Evolutionary conservation across 108 stramenopile genomes (phyloP), one percentile per base, ranked within the genome.

Genomic region (Aureococcus anophagefferens): DNA sequence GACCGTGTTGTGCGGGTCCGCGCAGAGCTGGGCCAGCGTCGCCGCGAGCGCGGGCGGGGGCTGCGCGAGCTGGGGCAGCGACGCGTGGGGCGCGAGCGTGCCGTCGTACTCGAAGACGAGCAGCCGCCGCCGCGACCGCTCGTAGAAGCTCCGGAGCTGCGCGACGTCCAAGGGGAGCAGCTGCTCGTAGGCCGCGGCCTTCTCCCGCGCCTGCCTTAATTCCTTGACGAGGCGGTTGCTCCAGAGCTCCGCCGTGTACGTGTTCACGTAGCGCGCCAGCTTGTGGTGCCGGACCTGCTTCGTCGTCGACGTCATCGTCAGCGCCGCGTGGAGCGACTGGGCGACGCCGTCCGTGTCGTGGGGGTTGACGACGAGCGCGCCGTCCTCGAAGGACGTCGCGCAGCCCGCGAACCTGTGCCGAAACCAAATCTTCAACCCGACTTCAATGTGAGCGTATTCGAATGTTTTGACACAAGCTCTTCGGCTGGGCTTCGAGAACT

Each of bases 241-340:
- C 79, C 79, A 80, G 62, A 69, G 74, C 16, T 46, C n/a, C n/a
- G 79, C 79, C 46, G 77, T 80, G 69, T 80, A 67, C 37, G 70
- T 62, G 63, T 68, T 68, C 30, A 80, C 79, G 44, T 80, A 80
- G 29, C 79, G 67, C 33, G 74, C 74, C 1, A 80, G 79, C 69
- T 74, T 78, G 62, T 77, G 79, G 67, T 77, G 77, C 74, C 77
- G 66, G 13, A 80, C 68, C 59, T 78, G 72, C 33, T 25, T n/a
- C 63, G 65, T 64, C 46, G 69, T 35, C 64, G 0, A 13, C 21
- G 63, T 17, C 76, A 76, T 71, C 45, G 46, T 17, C 46, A 76
- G 71, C 33, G 76, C 71, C 9, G 17, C 15, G 44, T 62, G 80
- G 32, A 84, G 70, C 25, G 74, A 64, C 35, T 71, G 72, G 15